These are phyloP conservation scores for Aspergillus alliaceus DNA, from an alignment of 2,329 filamentous ascomycete genomes.

Conservation along the genomic window DNA sequence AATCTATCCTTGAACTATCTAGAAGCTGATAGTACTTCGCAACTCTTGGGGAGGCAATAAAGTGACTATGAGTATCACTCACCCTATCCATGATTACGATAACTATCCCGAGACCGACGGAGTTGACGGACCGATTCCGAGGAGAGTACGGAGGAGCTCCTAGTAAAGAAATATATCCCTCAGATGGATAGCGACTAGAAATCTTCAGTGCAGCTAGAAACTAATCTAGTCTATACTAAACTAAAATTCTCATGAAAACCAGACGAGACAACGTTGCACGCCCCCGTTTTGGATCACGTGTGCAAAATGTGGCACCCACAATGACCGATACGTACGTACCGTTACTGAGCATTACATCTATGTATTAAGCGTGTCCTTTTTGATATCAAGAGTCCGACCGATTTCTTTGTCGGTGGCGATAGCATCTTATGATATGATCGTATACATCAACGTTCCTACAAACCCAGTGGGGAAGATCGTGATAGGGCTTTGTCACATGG, in stretches of 20 bases:
- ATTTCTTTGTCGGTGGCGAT: not conserved
- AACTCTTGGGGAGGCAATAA: too few relatives aligned
- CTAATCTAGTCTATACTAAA: too few relatives aligned
- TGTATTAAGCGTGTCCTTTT: too few relatives aligned
- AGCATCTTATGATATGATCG: not conserved
- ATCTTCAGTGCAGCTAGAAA: too few relatives aligned
- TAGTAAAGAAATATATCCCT: not conserved
- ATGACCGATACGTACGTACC: not conserved
- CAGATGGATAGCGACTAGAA: too few relatives aligned
- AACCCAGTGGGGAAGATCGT: not conserved
- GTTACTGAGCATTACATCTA: too few relatives aligned
- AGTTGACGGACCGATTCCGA: not conserved
- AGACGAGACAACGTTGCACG: not conserved
- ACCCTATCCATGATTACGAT: not conserved
- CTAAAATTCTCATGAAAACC: too few relatives aligned
- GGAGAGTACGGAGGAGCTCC: not conserved
- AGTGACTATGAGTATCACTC: too few relatives aligned
- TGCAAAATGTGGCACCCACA: not conserved
- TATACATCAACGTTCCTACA: not conserved
- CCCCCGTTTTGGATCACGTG: not conserved
- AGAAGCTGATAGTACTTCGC: too few relatives aligned
- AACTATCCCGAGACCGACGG: not conserved
- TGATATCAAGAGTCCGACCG: too few relatives aligned
- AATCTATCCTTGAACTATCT: too few relatives aligned
- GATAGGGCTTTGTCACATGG: not conserved